These are phyloP conservation scores for Biscogniauxia mediterranea DNA, from an alignment of 2,329 filamentous ascomycete genomes.

Conservation along the genomic window DNA sequence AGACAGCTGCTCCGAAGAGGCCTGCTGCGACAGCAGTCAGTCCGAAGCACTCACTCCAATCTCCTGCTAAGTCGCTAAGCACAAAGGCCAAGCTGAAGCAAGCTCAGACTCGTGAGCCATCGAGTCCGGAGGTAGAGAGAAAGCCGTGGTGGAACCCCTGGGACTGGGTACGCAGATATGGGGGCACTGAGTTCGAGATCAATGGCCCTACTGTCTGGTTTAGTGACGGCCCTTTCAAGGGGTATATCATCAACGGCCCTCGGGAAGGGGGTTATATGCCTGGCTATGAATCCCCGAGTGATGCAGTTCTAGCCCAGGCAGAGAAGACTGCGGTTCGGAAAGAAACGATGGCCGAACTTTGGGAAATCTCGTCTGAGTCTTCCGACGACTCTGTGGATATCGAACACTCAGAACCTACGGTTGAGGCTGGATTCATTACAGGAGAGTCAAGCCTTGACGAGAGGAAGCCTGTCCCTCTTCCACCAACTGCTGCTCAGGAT, in stretches of 20 bases:
- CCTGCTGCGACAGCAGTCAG: neutral
- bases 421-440: neutral
- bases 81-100: neutral
- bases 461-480: neutral
- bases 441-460: neutral
- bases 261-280: constrained; percentile 18
- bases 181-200: constrained; percentile 4
- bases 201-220: constrained; percentile 12
- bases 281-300: constrained; percentile 16
- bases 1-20: neutral
- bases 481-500: neutral
- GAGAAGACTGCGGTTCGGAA: constrained; percentile 11
- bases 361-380: neutral
- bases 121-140: neutral
- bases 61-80: neutral
- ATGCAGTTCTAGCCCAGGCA: constrained; percentile 14
- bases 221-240: constrained; percentile 23
- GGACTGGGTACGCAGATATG: constrained; percentile 16
- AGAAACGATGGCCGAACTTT: neutral
- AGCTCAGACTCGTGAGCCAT: neutral
- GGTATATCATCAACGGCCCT: constrained; percentile 20
- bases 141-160: constrained; percentile 12
- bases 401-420: neutral
- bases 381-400: neutral
- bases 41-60: neutral